Evolutionary conservation across 2,329 filamentous ascomycete species (phyloP).

Genomic region (Tolypocladium paradoxum): DNA sequence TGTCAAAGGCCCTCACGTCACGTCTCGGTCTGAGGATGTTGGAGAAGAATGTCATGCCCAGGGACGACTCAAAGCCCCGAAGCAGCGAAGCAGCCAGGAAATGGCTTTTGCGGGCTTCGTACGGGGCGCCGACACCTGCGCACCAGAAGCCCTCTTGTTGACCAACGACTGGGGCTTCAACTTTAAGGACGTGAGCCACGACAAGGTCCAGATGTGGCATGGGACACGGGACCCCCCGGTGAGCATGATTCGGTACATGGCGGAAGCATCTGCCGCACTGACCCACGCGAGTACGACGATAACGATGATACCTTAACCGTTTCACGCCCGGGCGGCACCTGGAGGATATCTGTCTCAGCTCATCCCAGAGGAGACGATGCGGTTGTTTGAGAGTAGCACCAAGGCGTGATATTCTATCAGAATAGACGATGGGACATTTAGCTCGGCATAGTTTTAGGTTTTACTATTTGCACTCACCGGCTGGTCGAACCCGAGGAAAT

Average conservation of each 20-base stretch:
- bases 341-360: constrained; percentile 8
- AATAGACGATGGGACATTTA: background rate
- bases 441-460: too few relatives aligned
- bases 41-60: background rate
- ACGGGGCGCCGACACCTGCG: constrained; percentile 13
- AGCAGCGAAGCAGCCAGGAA: constrained; percentile 10
- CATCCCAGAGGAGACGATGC: background rate
- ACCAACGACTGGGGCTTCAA: constrained; percentile 18
- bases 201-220: constrained; percentile 20
- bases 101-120: constrained; percentile 12
- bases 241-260: constrained; percentile 23
- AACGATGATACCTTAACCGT: too few relatives aligned
- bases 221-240: constrained; percentile 21
- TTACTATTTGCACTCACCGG: too few relatives aligned
- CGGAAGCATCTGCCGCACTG: constrained; percentile 22
- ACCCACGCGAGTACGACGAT: constrained; percentile 21
- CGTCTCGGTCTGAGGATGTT: constrained; percentile 8
- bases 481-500: too few relatives aligned
- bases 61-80: background rate
- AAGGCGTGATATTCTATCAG: background rate
- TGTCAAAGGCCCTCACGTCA: constrained; percentile 8
- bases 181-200: constrained; percentile 15
- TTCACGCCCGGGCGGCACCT: constrained; percentile 17
- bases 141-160: constrained; percentile 19
- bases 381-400: background rate